Percentiles rank a stretch among this genome's conserved stretches.
Conservation (phyloP, 257 asterid species). For the Solanum ossicruentum region DNA sequence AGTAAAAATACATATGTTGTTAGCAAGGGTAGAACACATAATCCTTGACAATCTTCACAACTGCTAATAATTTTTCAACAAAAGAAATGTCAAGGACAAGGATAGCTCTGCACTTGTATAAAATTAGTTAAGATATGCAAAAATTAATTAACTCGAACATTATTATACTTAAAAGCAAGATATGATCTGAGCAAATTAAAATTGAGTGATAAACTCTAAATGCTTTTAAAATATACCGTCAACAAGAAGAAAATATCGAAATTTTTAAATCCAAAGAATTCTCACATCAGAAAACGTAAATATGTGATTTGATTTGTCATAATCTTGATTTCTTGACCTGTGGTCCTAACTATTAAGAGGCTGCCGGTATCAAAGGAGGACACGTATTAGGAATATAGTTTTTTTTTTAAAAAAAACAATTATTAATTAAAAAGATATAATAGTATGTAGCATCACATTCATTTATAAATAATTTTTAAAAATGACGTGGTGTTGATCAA, state of each 20-base stretch:
- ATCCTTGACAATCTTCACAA: too few relatives aligned
- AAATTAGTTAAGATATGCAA: background rate
- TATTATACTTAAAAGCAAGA: background rate
- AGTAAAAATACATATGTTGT: too few relatives aligned
- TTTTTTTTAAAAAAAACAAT: background rate
- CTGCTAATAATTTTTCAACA: too few relatives aligned
- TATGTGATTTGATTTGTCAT: slow-evolving; percentile 1
- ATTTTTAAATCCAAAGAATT: background rate
- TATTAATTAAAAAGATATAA: background rate
- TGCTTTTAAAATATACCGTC: background rate
- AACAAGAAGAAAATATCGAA: background rate
- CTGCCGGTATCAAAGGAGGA: background rate
- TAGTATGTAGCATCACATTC: background rate
- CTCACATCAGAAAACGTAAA: background rate
- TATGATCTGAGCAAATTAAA: background rate
- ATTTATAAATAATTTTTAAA: background rate
- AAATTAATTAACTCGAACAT: too few relatives aligned
- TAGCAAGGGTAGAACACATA: too few relatives aligned
- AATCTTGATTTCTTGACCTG: background rate
- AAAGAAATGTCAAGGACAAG: too few relatives aligned
- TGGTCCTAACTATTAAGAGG: background rate
- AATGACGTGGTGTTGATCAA: background rate
- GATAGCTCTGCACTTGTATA: too few relatives aligned
- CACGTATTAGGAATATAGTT: slow-evolving; percentile 6
- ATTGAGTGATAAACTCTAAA: background rate